phyloP scores from a whole-genome alignment of 177 flowering plant genomes.

The Vitis hybrid region DNA sequence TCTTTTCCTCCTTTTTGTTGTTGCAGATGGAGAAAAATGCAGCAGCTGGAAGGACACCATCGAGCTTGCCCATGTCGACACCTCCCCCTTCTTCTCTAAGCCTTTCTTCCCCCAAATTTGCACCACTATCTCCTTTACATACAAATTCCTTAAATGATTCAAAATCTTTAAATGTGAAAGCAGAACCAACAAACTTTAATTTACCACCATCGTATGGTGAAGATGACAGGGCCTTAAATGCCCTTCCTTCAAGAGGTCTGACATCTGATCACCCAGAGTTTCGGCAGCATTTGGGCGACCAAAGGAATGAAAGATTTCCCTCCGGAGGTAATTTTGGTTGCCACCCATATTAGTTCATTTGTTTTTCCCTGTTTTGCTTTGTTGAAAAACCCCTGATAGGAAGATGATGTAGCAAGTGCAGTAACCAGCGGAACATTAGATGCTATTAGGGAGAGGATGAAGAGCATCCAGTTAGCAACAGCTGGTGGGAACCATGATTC shows the following conservation, averaged over 20 bases:
- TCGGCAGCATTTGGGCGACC: conserved; percentile 45
- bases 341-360: background rate
- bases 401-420: conserved; percentile 28
- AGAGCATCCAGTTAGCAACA: conserved; percentile 82
- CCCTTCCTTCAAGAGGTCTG: conserved; percentile 37
- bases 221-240: conserved; percentile 33
- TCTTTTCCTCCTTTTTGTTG: conserved; percentile 2
- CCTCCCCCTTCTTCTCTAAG: conserved; percentile 82
- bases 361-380: background rate
- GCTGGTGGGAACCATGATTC: conserved; percentile 66
- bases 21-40: conserved; percentile 94
- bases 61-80: conserved; percentile 85
- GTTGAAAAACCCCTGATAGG: background rate
- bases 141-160: conserved; percentile 53
- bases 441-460: conserved; percentile 95
- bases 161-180: conserved; percentile 41
- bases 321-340: conserved; percentile 55
- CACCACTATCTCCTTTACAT: conserved; percentile 77
- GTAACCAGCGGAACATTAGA: conserved; percentile 82
- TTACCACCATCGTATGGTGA: conserved; percentile 60
- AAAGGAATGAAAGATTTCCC: conserved; percentile 61
- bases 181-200: conserved; percentile 58
- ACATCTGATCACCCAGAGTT: conserved; percentile 38
- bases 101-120: conserved; percentile 73
- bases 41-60: conserved; percentile 94